Conservation (phyloP, 345 rosid species). For the Sisymbrium irio region DNA sequence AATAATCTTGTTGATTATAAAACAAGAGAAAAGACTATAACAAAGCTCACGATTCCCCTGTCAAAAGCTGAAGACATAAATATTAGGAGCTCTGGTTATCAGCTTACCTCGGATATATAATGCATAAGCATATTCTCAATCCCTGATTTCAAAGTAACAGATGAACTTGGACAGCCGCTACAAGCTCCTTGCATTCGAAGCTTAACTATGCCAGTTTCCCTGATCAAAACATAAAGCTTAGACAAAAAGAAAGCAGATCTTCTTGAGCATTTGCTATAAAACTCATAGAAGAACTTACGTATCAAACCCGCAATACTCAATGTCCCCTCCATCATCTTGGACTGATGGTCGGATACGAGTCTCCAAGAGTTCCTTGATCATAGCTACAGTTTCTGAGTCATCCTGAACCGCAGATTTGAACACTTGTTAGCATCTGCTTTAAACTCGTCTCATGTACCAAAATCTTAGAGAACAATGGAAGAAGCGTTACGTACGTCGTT, state of each 20-base stretch:
- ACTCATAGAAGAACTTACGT: conserved; percentile 44
- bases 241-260: background rate
- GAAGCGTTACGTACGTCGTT: conserved; percentile 46
- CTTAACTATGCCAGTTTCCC: conserved; percentile 89
- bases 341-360: conserved; percentile 97
- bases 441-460: background rate
- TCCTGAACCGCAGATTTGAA: conserved; percentile 46
- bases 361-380: conserved; percentile 96
- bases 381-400: conserved; percentile 95
- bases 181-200: conserved; percentile 98
- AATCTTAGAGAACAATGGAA: background rate
- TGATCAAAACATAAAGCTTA: conserved; percentile 32
- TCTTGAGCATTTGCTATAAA: background rate
- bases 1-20: background rate
- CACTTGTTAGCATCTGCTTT: background rate
- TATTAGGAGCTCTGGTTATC: background rate
- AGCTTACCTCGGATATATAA: conserved; percentile 86
- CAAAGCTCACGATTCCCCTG: background rate
- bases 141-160: conserved; percentile 96
- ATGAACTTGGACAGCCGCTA: conserved; percentile 98
- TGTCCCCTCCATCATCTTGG: conserved; percentile 99
- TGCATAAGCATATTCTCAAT: conserved; percentile 99
- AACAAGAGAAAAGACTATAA: background rate
- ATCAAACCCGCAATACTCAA: conserved; percentile 83
- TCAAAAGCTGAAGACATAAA: background rate